Percentiles rank a stretch among this genome's conserved stretches.
Evolutionary conservation across 2,329 filamentous ascomycete genomes (phyloP).

Genomic region (Ramularia collo-cygni): DNA sequence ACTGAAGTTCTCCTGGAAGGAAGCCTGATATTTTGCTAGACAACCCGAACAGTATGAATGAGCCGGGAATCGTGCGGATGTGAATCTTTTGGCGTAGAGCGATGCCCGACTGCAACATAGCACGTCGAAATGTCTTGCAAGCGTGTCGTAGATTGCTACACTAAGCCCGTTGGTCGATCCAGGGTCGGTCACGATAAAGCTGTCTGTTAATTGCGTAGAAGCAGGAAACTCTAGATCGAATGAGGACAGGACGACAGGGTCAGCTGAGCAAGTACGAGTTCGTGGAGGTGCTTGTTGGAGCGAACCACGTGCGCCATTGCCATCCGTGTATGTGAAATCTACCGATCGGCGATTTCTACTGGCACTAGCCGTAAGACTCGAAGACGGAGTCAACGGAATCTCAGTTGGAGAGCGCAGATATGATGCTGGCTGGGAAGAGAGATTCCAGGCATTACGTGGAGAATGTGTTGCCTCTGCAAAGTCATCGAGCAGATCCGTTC

Average conservation of each 20-base stretch:
- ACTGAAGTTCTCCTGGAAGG: background rate
- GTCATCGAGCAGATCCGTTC: background rate
- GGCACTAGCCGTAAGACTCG: background rate
- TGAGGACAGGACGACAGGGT: background rate
- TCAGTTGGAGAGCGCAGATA: background rate
- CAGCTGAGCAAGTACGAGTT: background rate
- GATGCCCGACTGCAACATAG: background rate
- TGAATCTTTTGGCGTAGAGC: background rate
- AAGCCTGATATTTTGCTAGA: background rate
- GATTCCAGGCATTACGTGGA: background rate
- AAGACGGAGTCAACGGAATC: background rate
- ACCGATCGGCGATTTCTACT: background rate
- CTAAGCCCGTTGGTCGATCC: background rate
- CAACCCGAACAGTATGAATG: background rate
- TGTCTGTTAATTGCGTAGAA: background rate
- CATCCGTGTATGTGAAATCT: background rate
- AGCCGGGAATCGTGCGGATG: conserved; percentile 1
- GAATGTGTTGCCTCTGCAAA: background rate
- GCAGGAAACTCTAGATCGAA: background rate
- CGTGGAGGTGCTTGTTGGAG: background rate
- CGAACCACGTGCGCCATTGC: background rate
- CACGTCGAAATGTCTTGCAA: background rate
- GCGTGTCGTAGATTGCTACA: background rate
- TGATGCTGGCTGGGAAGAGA: background rate
- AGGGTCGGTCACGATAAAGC: background rate